phyloP scores from a whole-genome alignment of 2,329 filamentous ascomycete genomes.

The Cercospora sojina region DNA sequence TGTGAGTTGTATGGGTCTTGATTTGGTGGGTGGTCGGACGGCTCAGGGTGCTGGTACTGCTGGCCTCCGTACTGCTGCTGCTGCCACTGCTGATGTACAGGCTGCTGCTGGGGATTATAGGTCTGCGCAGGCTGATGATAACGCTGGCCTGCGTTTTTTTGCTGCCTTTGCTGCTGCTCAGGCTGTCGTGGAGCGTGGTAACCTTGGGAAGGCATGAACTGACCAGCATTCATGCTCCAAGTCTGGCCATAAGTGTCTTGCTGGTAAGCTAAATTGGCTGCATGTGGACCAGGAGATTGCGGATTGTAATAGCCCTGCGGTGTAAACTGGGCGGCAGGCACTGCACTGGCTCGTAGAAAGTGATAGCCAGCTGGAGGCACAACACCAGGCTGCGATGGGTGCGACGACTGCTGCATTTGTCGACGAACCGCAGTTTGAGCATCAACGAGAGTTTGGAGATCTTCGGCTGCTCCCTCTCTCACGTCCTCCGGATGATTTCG shows the following conservation, averaged over 20 bases:
- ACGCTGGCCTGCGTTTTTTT: not conserved
- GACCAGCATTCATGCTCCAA: not conserved
- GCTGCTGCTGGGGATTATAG: not conserved
- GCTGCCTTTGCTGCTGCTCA: not conserved
- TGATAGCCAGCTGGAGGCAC: not conserved
- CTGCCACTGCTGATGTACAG: not conserved
- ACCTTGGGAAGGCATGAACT: not conserved
- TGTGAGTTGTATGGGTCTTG: not conserved
- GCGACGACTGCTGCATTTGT: not conserved
- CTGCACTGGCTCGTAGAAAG: not conserved
- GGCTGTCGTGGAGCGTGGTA: not conserved
- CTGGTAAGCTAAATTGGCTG: not conserved
- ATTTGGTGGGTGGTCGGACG: not conserved
- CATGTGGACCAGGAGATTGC: not conserved
- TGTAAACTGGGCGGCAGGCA: too few species aligned
- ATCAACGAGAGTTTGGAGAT: not conserved
- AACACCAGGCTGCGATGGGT: not conserved
- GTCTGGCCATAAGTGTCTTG: not conserved
- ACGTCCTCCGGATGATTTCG: not conserved
- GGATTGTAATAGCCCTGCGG: not conserved
- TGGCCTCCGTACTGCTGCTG: not conserved
- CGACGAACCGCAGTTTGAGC: not conserved
- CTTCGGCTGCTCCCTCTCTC: not conserved
- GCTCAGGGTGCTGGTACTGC: not conserved
- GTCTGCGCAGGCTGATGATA: not conserved